Evolutionary conservation across 495 filamentous ascomycete genomes (phyloP).

Genomic region (Trichoderma reesei): DNA sequence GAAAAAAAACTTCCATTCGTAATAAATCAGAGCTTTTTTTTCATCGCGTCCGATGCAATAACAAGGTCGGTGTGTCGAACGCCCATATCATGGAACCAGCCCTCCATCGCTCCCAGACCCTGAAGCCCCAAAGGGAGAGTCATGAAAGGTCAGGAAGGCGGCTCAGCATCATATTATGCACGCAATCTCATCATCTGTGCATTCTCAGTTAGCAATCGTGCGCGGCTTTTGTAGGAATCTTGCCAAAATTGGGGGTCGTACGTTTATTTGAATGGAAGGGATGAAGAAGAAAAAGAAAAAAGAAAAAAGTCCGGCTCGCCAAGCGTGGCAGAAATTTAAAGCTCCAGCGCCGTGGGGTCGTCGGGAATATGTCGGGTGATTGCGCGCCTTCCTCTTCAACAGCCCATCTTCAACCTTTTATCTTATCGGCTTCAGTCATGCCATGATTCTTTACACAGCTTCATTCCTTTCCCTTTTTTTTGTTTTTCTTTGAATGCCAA

Average conservation of each 20-base stretch:
- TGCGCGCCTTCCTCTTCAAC: background rate
- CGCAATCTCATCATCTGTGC: constrained; percentile 98
- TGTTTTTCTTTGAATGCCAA: background rate
- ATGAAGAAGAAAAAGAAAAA: constrained; percentile 57
- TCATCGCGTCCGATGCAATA: constrained; percentile 84
- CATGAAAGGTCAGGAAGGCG: constrained; percentile 15
- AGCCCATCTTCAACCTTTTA: background rate
- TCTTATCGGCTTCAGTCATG: background rate
- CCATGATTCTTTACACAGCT: background rate
- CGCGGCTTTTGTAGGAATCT: background rate
- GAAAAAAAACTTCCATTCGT: constrained; percentile 22
- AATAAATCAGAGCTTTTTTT: constrained; percentile 84
- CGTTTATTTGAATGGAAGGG: constrained; percentile 95
- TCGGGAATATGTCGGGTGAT: constrained; percentile 1
- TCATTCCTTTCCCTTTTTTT: background rate
- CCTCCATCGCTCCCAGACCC: constrained; percentile 62
- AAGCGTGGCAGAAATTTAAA: constrained; percentile 2
- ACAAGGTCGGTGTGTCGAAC: constrained; percentile 99
- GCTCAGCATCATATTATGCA: constrained; percentile 78
- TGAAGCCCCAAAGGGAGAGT: constrained; percentile 52
- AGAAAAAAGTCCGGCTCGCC: constrained; percentile 22
- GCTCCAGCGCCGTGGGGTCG: background rate
- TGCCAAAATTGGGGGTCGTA: constrained; percentile 41
- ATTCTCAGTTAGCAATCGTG: constrained; percentile 32
- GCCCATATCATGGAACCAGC: constrained; percentile 83